These are phyloP conservation scores for Guillardia theta DNA, from an alignment of 78 protist genomes.

Conservation along the genomic window DNA sequence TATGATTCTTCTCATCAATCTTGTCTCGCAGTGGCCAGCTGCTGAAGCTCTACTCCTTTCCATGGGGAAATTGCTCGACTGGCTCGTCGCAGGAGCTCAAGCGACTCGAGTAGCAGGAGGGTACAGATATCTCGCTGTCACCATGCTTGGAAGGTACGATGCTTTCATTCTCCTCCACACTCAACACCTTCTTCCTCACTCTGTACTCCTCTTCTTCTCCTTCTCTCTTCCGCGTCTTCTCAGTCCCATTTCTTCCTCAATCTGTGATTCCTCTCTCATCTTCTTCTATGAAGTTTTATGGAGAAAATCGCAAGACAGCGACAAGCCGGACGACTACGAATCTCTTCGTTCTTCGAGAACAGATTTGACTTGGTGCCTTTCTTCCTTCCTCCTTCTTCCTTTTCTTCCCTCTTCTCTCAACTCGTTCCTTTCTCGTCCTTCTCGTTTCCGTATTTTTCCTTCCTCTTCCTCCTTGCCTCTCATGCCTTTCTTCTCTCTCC, in stretches of 20 bases:
- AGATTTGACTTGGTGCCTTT: neutral
- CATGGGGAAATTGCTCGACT: no score
- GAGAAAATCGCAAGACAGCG: neutral
- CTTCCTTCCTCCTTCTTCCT: neutral
- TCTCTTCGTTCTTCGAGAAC: neutral
- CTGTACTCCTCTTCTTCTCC: neutral
- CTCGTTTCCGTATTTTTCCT: neutral
- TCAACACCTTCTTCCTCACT: neutral
- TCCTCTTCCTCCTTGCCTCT: neutral
- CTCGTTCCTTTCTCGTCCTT: neutral
- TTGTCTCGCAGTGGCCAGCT: no score
- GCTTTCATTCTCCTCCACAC: no score
- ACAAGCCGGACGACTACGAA: neutral
- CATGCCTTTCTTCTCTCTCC: neutral
- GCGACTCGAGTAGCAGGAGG: no score
- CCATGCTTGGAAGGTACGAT: no score
- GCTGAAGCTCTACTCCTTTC: no score
- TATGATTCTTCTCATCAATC: no score
- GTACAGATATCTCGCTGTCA: no score
- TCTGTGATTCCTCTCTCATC: neutral
- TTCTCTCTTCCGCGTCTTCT: neutral
- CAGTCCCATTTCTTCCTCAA: neutral
- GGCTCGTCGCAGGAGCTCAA: no score
- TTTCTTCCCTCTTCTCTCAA: neutral
- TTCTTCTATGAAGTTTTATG: neutral